These are phyloP conservation scores for Hibiscus tridactylites DNA, from an alignment of 345 rosid genomes.

Conservation along the genomic window DNA sequence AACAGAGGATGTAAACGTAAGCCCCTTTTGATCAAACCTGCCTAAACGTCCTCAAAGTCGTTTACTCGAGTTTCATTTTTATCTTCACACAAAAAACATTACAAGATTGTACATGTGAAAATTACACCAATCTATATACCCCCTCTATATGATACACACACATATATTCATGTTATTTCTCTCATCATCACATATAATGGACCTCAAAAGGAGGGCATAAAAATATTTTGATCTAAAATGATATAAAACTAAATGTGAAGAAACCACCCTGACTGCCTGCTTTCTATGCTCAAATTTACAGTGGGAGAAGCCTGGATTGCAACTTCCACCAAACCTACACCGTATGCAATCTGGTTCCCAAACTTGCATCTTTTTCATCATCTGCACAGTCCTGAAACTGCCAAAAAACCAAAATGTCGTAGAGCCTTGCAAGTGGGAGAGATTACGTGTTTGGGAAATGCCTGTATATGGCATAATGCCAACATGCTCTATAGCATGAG, in stretches of 20 bases:
- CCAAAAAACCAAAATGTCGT: conserved; percentile 12
- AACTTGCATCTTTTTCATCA: conserved; percentile 19
- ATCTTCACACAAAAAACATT: conserved; percentile 32
- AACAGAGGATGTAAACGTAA: neutral
- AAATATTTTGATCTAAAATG: conserved; percentile 24
- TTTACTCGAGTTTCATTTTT: neutral
- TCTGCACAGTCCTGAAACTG: conserved; percentile 12
- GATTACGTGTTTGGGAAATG: conserved; percentile 18
- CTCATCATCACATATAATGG: conserved; percentile 24
- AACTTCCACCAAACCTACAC: conserved; percentile 13
- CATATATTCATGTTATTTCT: neutral
- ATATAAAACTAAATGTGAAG: conserved; percentile 26
- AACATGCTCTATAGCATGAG: conserved; percentile 13
- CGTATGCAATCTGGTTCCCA: conserved; percentile 26
- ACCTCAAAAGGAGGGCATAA: conserved; percentile 7
- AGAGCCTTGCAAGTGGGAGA: conserved; percentile 24
- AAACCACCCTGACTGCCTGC: conserved; percentile 19
- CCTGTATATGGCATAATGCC: conserved; percentile 16
- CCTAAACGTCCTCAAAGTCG: neutral
- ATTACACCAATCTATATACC: conserved; percentile 31
- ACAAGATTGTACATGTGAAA: conserved; percentile 27
- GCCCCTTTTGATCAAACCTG: neutral
- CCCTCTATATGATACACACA: conserved; percentile 40
- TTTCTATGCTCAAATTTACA: conserved; percentile 46
- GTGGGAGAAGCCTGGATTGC: conserved; percentile 17